phyloP scores from a whole-genome alignment of 352 stramenopile genomes.

The Elongisporangium prolatum region DNA sequence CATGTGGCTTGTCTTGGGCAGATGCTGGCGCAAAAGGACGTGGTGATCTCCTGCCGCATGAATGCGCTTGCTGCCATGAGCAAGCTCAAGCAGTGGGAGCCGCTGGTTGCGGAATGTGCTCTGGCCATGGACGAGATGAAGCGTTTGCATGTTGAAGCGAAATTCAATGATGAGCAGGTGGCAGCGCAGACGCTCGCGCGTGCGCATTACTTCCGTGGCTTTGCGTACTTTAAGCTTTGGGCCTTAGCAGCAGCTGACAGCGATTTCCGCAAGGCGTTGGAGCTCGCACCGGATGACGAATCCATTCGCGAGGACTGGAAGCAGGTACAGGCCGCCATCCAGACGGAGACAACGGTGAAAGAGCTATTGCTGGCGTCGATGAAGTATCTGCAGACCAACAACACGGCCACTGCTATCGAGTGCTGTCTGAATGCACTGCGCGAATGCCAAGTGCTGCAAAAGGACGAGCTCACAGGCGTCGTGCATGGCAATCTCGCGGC shows the following conservation, averaged over 20 bases:
- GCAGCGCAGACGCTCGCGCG: slow-evolving; percentile 33
- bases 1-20: slow-evolving; percentile 13
- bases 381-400: slow-evolving; percentile 54
- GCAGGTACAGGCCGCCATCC: slow-evolving; percentile 34
- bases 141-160: slow-evolving; percentile 30
- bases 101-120: slow-evolving; percentile 35
- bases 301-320: slow-evolving; percentile 50
- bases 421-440: slow-evolving; percentile 37
- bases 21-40: slow-evolving; percentile 38
- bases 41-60: slow-evolving; percentile 69
- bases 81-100: slow-evolving; percentile 51
- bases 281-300: slow-evolving; percentile 46
- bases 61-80: slow-evolving; percentile 54
- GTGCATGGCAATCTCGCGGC: slow-evolving; percentile 66
- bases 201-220: slow-evolving; percentile 61
- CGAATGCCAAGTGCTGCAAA: slow-evolving; percentile 45
- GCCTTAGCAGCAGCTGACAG: slow-evolving; percentile 30
- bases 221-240: slow-evolving; percentile 42
- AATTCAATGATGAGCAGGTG: slow-evolving; percentile 15
- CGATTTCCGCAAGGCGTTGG: slow-evolving; percentile 45
- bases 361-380: slow-evolving; percentile 44
- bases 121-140: slow-evolving; percentile 43
- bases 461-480: slow-evolving; percentile 55
- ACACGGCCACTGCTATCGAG: slow-evolving; percentile 47
- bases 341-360: slow-evolving; percentile 50